These are phyloP conservation scores for Tuber indicum DNA, from an alignment of 495 filamentous ascomycete genomes.

Conservation along the genomic window DNA sequence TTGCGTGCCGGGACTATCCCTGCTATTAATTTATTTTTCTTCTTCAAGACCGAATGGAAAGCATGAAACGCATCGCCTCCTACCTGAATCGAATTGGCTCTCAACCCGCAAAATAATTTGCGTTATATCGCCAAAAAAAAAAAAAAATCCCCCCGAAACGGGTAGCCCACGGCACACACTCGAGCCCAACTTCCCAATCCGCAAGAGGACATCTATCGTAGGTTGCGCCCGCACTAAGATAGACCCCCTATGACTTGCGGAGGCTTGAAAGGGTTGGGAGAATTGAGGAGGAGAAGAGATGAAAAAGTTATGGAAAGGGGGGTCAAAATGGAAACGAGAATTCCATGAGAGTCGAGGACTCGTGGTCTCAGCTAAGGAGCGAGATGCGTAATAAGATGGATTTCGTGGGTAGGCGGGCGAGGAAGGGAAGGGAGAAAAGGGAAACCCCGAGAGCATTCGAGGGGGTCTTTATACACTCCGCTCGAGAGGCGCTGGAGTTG, in stretches of 20 bases:
- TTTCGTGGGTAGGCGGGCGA: conserved; percentile 4
- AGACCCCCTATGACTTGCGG: background rate
- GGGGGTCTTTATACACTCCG: conserved; percentile 3
- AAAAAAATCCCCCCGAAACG: background rate
- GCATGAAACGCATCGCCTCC: background rate
- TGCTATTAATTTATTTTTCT: conserved; percentile 1
- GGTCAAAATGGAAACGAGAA: background rate
- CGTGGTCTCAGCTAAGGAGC: background rate
- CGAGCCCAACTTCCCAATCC: background rate
- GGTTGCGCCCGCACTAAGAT: background rate
- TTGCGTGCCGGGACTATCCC: conserved; percentile 1
- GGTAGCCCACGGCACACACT: background rate
- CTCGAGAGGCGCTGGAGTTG: background rate
- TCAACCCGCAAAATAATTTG: background rate
- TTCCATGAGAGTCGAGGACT: background rate
- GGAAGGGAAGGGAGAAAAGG: background rate
- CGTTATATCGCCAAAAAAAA: background rate
- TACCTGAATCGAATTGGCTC: background rate
- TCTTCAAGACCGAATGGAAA: background rate
- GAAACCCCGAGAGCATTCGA: background rate
- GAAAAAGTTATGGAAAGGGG: background rate
- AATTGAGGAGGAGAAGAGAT: background rate
- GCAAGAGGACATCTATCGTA: conserved; percentile 4
- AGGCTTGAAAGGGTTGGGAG: background rate
- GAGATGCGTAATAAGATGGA: background rate